Base-by-base conservation (phyloP, 2,329 filamentous ascomycete species). In the Diaporthe citri region DNA sequence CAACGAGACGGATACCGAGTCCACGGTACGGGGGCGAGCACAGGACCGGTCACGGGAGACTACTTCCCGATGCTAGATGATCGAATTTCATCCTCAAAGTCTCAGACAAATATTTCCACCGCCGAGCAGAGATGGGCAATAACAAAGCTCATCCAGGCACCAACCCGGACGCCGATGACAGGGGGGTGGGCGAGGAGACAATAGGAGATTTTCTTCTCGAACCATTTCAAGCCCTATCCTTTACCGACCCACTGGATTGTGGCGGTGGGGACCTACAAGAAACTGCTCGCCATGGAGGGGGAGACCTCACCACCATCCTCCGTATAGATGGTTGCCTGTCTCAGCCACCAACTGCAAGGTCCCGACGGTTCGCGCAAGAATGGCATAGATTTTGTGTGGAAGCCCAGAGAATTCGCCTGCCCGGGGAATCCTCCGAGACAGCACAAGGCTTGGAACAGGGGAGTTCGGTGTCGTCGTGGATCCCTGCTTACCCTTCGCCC, bases 221-320 rank as follows among this genome's bases (percentile, higher is more conserved):
- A 55, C 71, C 57, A 51, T 64, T 64, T 34, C 57, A 72, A 46
- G 57, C 46, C 57, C 28, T 64, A n/a, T 64, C 57, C 59, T 72
- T 72, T 72, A 72, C 71, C 71, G 71, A 72, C 71, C 60, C 57
- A 60, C 36, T 72, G 71, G 71, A 51, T 34, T 69, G 71, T 72
- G 71, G 71, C 71, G 51, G 71, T 57, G 12, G 36, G 71, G 60
- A n/a, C 51, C 60, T 64, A 55, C 51, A 64, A 60, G 57, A 56
- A 25, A 52, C 46, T 64, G 17, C 22, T 41, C 36, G 31, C 52
- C 20, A 55, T n/a, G 34, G 70, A 55, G 46, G 46, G 70, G 57
- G 22, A 52, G 34, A 36, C 46, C 31, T 64, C 71, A n/a, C 71
- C 57, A 55, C 51, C 57, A 28, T 72, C 57, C 56, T 12, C 34